Base-by-base conservation (phyloP, 192 early-diverging fungal species). In the Coemansia brasiliensis region DNA sequence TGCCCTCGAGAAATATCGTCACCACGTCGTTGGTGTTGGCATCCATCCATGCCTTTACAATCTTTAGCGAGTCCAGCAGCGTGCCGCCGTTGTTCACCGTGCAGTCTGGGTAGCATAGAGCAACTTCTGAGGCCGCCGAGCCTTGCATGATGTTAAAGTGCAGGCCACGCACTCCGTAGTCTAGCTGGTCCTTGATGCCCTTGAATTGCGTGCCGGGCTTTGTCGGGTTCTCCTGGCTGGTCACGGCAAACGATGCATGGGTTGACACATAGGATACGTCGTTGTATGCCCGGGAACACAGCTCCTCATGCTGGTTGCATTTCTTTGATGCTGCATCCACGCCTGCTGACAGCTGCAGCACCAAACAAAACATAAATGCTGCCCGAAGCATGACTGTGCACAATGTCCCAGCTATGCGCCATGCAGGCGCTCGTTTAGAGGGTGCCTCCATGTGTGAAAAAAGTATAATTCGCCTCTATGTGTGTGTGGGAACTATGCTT, bases 151-250 rank as follows among this genome's bases (percentile, higher is more conserved):
- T 63, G 44, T 79, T 72, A 12, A 79, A 52, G 26, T 79, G 69
- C 11, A 79, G 57, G n/a, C 69, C 75, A 40, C 75, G 69, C 38
- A 79, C 70, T 17, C 75, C 75, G 37, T 79, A 69, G 27, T 71
- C 41, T 3, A 79, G 69, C 44, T 79, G 75, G 27, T 68, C 56
- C 24, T 56, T 43, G 39, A 79, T 79, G 26, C 57, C 51, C 51
- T 68, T 72, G 65, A 68, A 79, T 21, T 79, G 75, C 3, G 75
- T 79, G 17, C 68, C 69, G 18, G 70, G 69, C 18, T 40, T 39
- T 7, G 60, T 42, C 6, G 69, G 64, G 15, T 39, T 59, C 9
- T 46, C 29, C 15, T 39, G 50, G 27, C 27, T 52, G 16, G 62
- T 65, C 53, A 61, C n/a, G 1, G 75, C 75, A 42, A 69, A 71